Evolutionary conservation across 2,329 filamentous ascomycete genomes (phyloP), one percentile per base, ranked within the genome.

Genomic region (Chrysoporthe austroafricana): DNA sequence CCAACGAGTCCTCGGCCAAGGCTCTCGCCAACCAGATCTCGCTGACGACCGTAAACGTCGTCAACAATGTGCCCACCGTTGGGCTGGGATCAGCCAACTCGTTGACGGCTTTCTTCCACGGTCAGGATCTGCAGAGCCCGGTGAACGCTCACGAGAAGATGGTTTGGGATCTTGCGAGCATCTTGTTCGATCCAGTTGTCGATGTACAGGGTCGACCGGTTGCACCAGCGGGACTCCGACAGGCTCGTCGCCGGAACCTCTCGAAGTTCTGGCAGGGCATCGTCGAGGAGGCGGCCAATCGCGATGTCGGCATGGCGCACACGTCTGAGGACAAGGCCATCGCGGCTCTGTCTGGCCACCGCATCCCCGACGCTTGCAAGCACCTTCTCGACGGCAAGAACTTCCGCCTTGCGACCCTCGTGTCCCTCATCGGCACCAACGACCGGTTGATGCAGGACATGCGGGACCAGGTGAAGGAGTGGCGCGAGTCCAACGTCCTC

Each of bases 91-190:
- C 78, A 1, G 76, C 79, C 5, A 80, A 84, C 66, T 79, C 81
- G 1, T 84, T 90, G 67, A 81, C 81, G 18, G 78, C 83, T 11
- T 81, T 89, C 66, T 82, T 82, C 36, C 77, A 81, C 63, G 74
- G 77, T 21, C 77, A 79, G 14, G 73, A 78, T 52, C 69, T 69
- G 14, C 69, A 70, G 11, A 64, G 78, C 69, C 71, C 75, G 2
- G 67, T 71, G 0, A 78, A 73, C 64, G 78, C 81, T 26, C 87
- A 93, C 67, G 93, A 96, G 78, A 88, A 89, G 74, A 83, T 88
- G 16, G 88, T 96, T 0, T 99, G 96, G 96, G 87, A 93, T 69
- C 83, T 99, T 46, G 90, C 93, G 1, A 91, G 92, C 67, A 90
- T 97, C 48, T 85, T 99, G 3, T 99, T 97, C 74, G 94, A 97